These are phyloP conservation scores for Quercus ilex DNA, from an alignment of 306 rosid genomes.

Conservation along the genomic window DNA sequence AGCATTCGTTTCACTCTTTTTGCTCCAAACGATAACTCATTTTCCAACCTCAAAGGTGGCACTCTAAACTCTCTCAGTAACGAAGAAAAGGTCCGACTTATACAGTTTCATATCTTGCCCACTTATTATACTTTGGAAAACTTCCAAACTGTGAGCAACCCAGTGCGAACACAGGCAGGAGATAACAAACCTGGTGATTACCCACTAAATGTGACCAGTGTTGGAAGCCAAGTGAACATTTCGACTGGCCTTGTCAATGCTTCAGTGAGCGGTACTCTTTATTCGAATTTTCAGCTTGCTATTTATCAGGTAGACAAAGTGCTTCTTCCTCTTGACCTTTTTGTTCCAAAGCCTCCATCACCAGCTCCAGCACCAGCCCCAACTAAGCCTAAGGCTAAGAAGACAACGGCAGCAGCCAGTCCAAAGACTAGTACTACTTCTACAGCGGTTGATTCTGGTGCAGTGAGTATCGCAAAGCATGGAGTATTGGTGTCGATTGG, in stretches of 20 bases:
- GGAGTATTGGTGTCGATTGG: slow-evolving; percentile 14
- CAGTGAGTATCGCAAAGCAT: slow-evolving; percentile 8
- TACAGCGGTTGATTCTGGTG: slow-evolving; percentile 34
- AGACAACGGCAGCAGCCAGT: neutral
- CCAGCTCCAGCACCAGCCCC: slow-evolving; percentile 38
- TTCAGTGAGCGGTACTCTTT: slow-evolving; percentile 50
- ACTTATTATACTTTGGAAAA: slow-evolving; percentile 38
- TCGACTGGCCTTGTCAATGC: slow-evolving; percentile 71
- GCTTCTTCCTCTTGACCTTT: slow-evolving; percentile 60
- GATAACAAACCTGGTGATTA: slow-evolving; percentile 39
- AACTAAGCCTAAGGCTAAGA: slow-evolving; percentile 14
- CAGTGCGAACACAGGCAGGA: slow-evolving; percentile 67
- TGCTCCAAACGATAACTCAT: slow-evolving; percentile 58
- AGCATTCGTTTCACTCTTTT: slow-evolving; percentile 52
- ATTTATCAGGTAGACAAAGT: slow-evolving; percentile 61
- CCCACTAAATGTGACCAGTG: slow-evolving; percentile 58
- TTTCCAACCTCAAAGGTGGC: slow-evolving; percentile 62
- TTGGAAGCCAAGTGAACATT: slow-evolving; percentile 52
- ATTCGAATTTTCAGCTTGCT: slow-evolving; percentile 48
- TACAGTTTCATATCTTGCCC: slow-evolving; percentile 60
- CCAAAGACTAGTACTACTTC: neutral
- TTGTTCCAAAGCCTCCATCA: slow-evolving; percentile 47
- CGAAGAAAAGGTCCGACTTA: slow-evolving; percentile 52
- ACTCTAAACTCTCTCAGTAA: slow-evolving; percentile 53
- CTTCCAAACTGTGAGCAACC: slow-evolving; percentile 71